Evolutionary conservation across 2,329 filamentous ascomycete species (phyloP), one percentile per base, ranked within the genome.

Genomic region (Hypoxylon sp.): DNA sequence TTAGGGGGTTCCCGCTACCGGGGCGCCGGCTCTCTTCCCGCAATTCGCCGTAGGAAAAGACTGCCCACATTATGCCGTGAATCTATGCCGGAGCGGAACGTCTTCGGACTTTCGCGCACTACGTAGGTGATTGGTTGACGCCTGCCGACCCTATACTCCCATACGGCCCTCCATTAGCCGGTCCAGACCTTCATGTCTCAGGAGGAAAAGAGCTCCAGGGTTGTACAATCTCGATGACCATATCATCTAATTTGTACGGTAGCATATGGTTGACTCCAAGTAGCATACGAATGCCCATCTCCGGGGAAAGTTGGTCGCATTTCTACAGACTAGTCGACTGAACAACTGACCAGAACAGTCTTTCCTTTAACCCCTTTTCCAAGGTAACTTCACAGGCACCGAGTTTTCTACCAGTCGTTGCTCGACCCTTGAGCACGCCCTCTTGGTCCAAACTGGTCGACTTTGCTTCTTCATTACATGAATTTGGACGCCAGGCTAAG

Each of bases 401-500:
- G n/a, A 24, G 7, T 15, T 45, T 26, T n/a, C 20, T 8, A 11
- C 15, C 41, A 41, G 20, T 41, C 38, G 20, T 21, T 24, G 6
- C 9, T 24, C 20, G 2, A 13, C 11, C 11, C 4, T 26, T 11
- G 3, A 21, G 9, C 20, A 24, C 20, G 20, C 18, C 38, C 38
- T 3, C 20, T 23, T 29, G 13, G 4, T 23, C 24, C 11, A 17
- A 20, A 13, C 24, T n/a, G 11, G 20, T 38, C 3, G n/a, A 29
- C 5, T 20, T n/a, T 4, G 9, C n/a, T 24, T 17, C 17, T 5
- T 17, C 42, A 33, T 35, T 68, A 64, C 38, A 73, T 55, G 64
- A 73, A 73, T 65, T 73, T 73, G 46, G 69, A 69, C 1, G 71
- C 71, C 41, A 73, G 53, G 23, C 66, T 55, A 29, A 73, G 46